phyloP scores from a whole-genome alignment of 306 rosid genomes.

The Lagenaria siceraria region DNA sequence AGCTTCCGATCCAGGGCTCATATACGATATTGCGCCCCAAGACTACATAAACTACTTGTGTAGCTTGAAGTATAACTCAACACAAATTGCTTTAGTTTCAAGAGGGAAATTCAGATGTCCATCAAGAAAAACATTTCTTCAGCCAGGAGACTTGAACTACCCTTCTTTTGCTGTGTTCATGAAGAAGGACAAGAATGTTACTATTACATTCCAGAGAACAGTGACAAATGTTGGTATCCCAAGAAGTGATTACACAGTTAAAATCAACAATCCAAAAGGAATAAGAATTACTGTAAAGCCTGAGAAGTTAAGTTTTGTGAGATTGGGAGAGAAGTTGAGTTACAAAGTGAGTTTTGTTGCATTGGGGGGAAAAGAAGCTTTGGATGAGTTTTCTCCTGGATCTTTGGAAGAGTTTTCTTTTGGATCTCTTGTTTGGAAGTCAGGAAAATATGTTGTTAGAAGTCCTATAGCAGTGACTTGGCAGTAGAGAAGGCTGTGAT shows the following conservation, averaged over 20 bases:
- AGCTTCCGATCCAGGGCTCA: slow-evolving; percentile 54
- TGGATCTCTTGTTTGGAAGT: slow-evolving; percentile 44
- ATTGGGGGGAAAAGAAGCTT: slow-evolving; percentile 3
- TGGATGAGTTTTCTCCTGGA: slow-evolving; percentile 28
- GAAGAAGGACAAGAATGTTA: not conserved
- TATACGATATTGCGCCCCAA: slow-evolving; percentile 37
- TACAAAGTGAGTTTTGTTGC: slow-evolving; percentile 38
- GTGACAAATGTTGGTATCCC: slow-evolving; percentile 47
- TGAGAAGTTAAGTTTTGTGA: slow-evolving; percentile 20
- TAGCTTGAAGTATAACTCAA: slow-evolving; percentile 38
- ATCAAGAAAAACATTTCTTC: not conserved
- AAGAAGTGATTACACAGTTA: slow-evolving; percentile 36
- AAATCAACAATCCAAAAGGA: slow-evolving; percentile 38
- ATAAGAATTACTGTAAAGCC: slow-evolving; percentile 33
- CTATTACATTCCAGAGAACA: slow-evolving; percentile 35
- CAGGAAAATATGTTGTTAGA: slow-evolving; percentile 31
- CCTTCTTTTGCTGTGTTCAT: slow-evolving; percentile 51
- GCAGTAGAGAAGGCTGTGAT: slow-evolving; percentile 11
- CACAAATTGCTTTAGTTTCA: slow-evolving; percentile 41
- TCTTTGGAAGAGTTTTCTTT: slow-evolving; percentile 26
- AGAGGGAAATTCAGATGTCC: slow-evolving; percentile 29
- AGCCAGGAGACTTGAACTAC: slow-evolving; percentile 48
- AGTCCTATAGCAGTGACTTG: slow-evolving; percentile 66
- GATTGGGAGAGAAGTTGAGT: slow-evolving; percentile 36
- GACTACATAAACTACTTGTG: slow-evolving; percentile 48